Percentiles rank a stretch among this genome's conserved stretches.
phyloP scores from a whole-genome alignment of 768 basidiomycete species.

The Tulasnella sp. region DNA sequence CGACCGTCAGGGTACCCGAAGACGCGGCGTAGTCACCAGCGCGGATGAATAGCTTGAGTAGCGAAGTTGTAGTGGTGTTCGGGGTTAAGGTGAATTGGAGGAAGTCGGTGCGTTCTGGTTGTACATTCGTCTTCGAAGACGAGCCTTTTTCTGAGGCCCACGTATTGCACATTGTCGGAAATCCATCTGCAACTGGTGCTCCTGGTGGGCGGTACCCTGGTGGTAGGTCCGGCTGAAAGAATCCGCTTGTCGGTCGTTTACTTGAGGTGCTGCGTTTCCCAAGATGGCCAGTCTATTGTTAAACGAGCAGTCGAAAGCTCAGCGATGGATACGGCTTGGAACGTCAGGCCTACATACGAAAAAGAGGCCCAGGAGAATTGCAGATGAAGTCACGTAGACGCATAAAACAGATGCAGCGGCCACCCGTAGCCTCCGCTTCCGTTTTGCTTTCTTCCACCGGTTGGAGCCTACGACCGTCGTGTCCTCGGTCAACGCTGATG shows the following conservation, averaged over 20 bases:
- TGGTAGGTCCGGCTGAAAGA: constrained; percentile 2
- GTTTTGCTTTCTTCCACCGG: background rate
- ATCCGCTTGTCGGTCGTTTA: background rate
- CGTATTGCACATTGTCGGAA: constrained; percentile 3
- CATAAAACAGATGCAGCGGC: background rate
- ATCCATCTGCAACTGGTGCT: constrained; percentile 14
- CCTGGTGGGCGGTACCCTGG: constrained; percentile 18
- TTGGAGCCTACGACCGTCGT: background rate
- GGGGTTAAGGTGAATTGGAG: constrained; percentile 13
- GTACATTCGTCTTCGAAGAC: background rate
- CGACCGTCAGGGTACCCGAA: constrained; percentile 16
- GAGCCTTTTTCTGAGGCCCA: constrained; percentile 3
- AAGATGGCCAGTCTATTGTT: background rate
- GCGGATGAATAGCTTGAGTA: constrained; percentile 16
- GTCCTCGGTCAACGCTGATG: background rate
- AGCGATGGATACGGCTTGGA: background rate
- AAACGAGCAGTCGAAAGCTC: background rate
- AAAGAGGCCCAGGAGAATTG: constrained; percentile 16
- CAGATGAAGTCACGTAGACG: constrained; percentile 11
- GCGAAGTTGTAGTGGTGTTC: background rate
- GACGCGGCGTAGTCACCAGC: constrained; percentile 1
- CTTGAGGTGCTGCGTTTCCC: background rate
- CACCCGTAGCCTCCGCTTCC: constrained; percentile 7
- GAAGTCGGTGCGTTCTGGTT: constrained; percentile 15
- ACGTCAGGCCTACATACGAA: background rate